Evolutionary conservation across 495 filamentous ascomycete genomes (phyloP).

Genomic region (Podospora australis): DNA sequence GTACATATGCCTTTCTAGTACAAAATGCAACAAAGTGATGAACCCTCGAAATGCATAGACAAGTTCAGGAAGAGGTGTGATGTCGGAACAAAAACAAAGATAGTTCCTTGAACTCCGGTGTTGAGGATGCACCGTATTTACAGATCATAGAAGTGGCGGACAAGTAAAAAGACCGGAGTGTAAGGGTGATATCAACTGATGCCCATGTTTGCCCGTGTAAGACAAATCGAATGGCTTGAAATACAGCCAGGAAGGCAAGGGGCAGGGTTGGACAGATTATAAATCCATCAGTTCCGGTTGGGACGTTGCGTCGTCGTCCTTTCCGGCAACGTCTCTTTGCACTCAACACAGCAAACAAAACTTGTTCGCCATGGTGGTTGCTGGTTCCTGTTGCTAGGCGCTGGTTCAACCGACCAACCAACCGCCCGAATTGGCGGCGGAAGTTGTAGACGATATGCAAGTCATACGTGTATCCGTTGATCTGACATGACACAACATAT

Average conservation of each 20-base stretch:
- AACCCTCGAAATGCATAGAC: background rate
- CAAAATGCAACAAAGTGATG: background rate
- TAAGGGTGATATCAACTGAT: background rate
- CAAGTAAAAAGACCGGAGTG: conserved; percentile 4
- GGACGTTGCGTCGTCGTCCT: background rate
- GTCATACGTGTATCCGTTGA: background rate
- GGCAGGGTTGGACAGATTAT: conserved; percentile 11
- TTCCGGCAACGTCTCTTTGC: too few species aligned
- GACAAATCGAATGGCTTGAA: background rate
- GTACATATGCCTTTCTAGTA: conserved; percentile 3
- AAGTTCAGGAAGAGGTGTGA: background rate
- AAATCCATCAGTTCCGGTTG: conserved; percentile 7
- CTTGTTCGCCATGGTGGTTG: too few species aligned
- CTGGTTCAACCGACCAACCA: too few species aligned
- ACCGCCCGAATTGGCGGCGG: too few species aligned
- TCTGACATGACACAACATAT: background rate
- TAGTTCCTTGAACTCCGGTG: background rate
- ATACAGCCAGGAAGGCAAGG: conserved; percentile 1
- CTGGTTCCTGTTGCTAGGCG: too few species aligned
- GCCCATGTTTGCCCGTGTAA: background rate
- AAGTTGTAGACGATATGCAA: too few species aligned
- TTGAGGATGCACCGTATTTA: background rate
- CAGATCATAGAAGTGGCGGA: conserved; percentile 1
- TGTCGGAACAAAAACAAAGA: background rate
- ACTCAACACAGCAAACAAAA: too few species aligned